Base-by-base conservation (phyloP, 257 asterid species). In the Ajuga chamaepitys region DNA sequence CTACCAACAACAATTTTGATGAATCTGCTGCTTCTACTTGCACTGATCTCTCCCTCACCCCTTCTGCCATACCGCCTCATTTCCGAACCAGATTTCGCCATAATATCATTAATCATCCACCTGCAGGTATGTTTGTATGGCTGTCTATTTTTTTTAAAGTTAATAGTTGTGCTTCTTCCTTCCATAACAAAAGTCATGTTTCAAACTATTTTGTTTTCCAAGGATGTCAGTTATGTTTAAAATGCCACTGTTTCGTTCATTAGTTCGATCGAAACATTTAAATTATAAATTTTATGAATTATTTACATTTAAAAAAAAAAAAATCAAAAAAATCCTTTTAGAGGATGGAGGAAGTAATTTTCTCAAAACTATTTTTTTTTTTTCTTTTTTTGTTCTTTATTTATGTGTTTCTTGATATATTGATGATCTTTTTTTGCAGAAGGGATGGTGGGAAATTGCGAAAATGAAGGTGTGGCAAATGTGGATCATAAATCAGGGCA, bases 41-140 rank as follows among this genome's bases (percentile, higher is more conserved):
- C 65, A 81, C 83, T 7, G 77, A 81, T 63, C 75, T 81, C 2
- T 81, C 83, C 0, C 83, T 81, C 66, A 74, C 81, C 16, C 80
- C 78, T 2, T 71, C 78, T 7, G 45, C 68, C 8, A 64, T 65
- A 20, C 40, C 64, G 6, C 67, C 77, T 26, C 68, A 55, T 41
- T 72, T 46, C 4, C 69, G 64, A 54, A 64, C 68, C 34, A 66
- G 78, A 14, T 57, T 73, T 21, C 77, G 62, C 38, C 72, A 70
- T 0, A 64, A 48, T 24, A 26, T 58, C 12, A 28, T 57, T 17
- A 66, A 24, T 25, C 66, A 38, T 40, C 32, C 22, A 25, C 44
- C 14, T 18, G n/a, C n/a, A n/a, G 78, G 82, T 73, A 76, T 41
- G 28, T 35, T 1, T 25, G 24, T 54, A 35, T 25, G 26, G 0